These are phyloP conservation scores for Sphaerulina musiva DNA, from an alignment of 2,329 filamentous ascomycete genomes.

Conservation along the genomic window DNA sequence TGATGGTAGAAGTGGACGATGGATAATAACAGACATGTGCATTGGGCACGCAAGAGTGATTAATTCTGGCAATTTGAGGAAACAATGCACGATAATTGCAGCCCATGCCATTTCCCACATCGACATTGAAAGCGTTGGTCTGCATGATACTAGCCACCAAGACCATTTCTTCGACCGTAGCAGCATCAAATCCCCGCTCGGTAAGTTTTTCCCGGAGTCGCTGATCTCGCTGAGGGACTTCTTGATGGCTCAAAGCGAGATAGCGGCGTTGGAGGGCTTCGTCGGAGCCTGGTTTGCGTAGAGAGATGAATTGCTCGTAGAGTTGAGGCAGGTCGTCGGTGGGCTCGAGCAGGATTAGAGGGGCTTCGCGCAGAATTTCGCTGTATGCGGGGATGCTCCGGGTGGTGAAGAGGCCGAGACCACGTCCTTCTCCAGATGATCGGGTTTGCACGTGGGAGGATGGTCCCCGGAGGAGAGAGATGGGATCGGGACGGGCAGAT, in stretches of 20 bases:
- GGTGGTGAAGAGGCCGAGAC: constrained; percentile 21
- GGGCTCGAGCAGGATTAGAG: constrained; percentile 20
- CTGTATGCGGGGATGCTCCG: constrained; percentile 13
- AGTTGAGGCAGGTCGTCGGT: constrained; percentile 23
- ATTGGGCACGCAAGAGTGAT: constrained; percentile 24
- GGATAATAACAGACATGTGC: constrained; percentile 20
- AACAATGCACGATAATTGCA: constrained; percentile 21
- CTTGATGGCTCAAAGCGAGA: constrained; percentile 13
- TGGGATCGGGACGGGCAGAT: constrained; percentile 9
- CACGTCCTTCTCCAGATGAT: constrained; percentile 16
- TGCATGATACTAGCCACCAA: constrained; percentile 22
- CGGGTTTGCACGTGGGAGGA: constrained; percentile 11
- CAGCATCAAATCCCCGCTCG: constrained; percentile 14
- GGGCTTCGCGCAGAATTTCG: constrained; percentile 17
- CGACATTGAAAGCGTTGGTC: constrained; percentile 25
- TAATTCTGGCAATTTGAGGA: constrained; percentile 19
- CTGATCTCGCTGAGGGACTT: constrained; percentile 14
- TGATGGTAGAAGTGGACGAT: no score
- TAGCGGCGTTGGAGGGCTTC: constrained; percentile 15
- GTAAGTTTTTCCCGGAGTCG: constrained; percentile 19
- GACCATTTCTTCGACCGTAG: constrained; percentile 13
- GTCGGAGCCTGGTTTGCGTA: constrained; percentile 7
- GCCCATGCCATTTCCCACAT: constrained; percentile 16
- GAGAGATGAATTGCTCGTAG: constrained; percentile 15
- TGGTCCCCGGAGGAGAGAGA: constrained; percentile 13